phyloP scores from a whole-genome alignment of 805 yeast species.

The Candida quercuum region DNA sequence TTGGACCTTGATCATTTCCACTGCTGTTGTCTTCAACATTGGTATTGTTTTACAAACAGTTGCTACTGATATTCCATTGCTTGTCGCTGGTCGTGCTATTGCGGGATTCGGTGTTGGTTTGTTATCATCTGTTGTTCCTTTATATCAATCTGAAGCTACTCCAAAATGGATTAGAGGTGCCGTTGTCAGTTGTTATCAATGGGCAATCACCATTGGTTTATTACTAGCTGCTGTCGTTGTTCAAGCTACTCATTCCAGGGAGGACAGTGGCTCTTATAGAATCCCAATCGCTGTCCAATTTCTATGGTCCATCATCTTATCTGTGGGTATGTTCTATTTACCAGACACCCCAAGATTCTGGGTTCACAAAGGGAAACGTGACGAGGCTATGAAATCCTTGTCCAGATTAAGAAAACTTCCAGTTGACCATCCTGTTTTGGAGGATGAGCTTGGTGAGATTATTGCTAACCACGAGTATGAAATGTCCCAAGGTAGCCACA shows the following conservation, averaged over 20 bases:
- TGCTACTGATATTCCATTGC: constrained; percentile 38
- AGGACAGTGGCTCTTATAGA: constrained; percentile 57
- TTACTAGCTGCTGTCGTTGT: constrained; percentile 65
- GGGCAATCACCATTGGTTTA: constrained; percentile 69
- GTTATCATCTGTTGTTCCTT: constrained; percentile 66
- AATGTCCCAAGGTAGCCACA: constrained; percentile 24
- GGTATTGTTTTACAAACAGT: constrained; percentile 50
- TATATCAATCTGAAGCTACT: constrained; percentile 76
- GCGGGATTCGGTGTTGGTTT: constrained; percentile 74
- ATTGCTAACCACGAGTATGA: constrained; percentile 44
- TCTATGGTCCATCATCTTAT: constrained; percentile 59
- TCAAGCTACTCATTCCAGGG: constrained; percentile 56
- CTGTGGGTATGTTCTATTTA: constrained; percentile 55
- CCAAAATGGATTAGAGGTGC: constrained; percentile 79
- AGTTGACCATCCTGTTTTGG: constrained; percentile 35
- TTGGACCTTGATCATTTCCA: constrained; percentile 36
- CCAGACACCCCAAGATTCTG: constrained; percentile 77
- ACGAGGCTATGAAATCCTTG: constrained; percentile 53
- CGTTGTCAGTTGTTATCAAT: constrained; percentile 69
- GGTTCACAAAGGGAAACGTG: constrained; percentile 50
- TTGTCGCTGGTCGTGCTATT: constrained; percentile 65
- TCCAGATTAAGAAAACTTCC: constrained; percentile 49
- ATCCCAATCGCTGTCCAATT: constrained; percentile 73
- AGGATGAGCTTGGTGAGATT: constrained; percentile 43
- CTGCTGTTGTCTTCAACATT: constrained; percentile 42